phyloP scores from a whole-genome alignment of 2,329 filamentous ascomycete genomes.

The Dothiorella sarmentorum region DNA sequence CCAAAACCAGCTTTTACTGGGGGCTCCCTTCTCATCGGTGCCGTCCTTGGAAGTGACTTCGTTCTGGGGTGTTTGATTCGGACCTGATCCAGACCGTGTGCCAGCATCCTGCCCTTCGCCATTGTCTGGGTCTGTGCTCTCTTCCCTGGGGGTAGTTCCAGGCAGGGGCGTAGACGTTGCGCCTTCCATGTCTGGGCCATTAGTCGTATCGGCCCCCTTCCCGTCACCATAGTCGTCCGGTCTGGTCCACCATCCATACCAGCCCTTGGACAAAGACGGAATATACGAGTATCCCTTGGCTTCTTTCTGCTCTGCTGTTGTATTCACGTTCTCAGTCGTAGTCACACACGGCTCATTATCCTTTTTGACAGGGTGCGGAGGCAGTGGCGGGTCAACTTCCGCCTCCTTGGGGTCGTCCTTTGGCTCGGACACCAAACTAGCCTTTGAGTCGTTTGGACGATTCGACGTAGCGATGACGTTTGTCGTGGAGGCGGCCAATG shows the following conservation, averaged over 20 bases:
- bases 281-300: constrained; percentile 18
- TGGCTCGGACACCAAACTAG: constrained; percentile 25
- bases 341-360: not conserved
- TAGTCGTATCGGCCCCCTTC: constrained; percentile 26
- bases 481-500: constrained; percentile 44
- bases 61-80: not conserved
- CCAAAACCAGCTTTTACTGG: constrained; percentile 47
- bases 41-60: not conserved
- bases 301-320: constrained; percentile 22
- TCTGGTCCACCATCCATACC: constrained; percentile 51
- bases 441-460: constrained; percentile 23
- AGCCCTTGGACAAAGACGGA: constrained; percentile 28
- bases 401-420: constrained; percentile 10
- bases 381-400: constrained; percentile 41
- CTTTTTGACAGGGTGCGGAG: constrained; percentile 36
- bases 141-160: constrained; percentile 35
- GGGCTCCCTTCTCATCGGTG: constrained; percentile 22
- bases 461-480: constrained; percentile 44
- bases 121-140: constrained; percentile 24
- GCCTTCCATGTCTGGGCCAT: constrained; percentile 30
- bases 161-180: constrained; percentile 43
- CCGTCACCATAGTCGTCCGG: constrained; percentile 45
- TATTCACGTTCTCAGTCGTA: not conserved
- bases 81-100: constrained; percentile 4
- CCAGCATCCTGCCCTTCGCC: constrained; percentile 26